These are phyloP conservation scores for Lactarius akahatsu DNA, from an alignment of 768 basidiomycete genomes.

Conservation along the genomic window DNA sequence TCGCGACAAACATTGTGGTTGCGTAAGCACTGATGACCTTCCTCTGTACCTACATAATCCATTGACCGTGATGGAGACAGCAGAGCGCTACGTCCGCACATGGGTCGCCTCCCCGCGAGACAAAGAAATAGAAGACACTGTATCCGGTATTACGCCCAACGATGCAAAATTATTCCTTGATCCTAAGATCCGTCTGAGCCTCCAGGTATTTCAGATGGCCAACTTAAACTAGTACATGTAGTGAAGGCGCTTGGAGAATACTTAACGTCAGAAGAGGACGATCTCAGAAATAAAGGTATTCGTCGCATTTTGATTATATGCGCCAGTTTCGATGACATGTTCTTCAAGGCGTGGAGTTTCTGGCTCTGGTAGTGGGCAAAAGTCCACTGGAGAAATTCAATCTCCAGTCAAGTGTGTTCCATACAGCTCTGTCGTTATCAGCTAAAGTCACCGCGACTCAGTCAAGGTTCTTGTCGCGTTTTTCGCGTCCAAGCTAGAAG, in stretches of 20 bases:
- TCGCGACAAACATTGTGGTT: neutral
- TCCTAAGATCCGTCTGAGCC: slow-evolving; percentile 21
- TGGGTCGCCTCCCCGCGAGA: slow-evolving; percentile 34
- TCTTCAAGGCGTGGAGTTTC: slow-evolving; percentile 72
- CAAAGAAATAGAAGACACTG: slow-evolving; percentile 32
- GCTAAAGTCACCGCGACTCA: slow-evolving; percentile 36
- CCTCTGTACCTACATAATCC: neutral
- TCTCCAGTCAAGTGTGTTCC: slow-evolving; percentile 70
- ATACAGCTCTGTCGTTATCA: neutral
- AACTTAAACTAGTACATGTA: slow-evolving; percentile 64
- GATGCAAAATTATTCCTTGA: neutral
- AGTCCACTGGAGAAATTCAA: slow-evolving; percentile 67
- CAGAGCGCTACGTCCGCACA: slow-evolving; percentile 34
- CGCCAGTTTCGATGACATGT: neutral
- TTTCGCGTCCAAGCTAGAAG: slow-evolving; percentile 83
- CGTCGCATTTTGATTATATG: neutral
- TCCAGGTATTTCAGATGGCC: slow-evolving; percentile 54
- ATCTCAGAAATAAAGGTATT: slow-evolving; percentile 74
- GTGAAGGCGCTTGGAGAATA: slow-evolving; percentile 88
- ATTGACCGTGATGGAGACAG: slow-evolving; percentile 31
- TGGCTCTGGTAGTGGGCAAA: slow-evolving; percentile 66
- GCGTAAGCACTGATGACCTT: slow-evolving; percentile 14
- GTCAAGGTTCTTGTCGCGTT: slow-evolving; percentile 82
- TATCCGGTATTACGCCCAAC: slow-evolving; percentile 28
- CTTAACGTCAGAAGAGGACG: slow-evolving; percentile 82